A percentile compares a stretch with the other conserved stretches of the same genome.
Conservation (phyloP, 441 rosid genomes). For the Eruca vesicaria region DNA sequence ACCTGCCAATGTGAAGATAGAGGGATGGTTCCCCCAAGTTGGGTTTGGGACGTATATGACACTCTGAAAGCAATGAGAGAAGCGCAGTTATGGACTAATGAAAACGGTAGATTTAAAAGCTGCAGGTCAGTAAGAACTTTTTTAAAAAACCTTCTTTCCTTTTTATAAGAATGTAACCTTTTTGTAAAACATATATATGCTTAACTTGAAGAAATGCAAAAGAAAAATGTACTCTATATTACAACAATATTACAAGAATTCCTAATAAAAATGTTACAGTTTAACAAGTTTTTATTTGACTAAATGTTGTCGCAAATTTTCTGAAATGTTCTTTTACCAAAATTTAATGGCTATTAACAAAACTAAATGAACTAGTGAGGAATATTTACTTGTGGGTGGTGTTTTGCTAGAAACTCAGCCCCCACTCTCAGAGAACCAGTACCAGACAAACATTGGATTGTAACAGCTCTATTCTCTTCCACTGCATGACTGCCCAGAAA, state of each 20-base stretch:
- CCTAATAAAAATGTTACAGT: neutral
- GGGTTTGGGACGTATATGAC: slow-evolving; percentile 71
- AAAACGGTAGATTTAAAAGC: too few relatives aligned
- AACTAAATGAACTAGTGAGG: neutral
- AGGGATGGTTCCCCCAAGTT: slow-evolving; percentile 91
- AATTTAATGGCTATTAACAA: neutral
- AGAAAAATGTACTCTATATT: too few relatives aligned
- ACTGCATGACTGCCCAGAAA: slow-evolving; percentile 53
- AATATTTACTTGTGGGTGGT: slow-evolving; percentile 56
- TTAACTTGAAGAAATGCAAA: too few relatives aligned
- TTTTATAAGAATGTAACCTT: too few relatives aligned
- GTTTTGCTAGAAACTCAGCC: slow-evolving; percentile 79
- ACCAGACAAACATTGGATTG: slow-evolving; percentile 87
- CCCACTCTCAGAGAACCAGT: slow-evolving; percentile 93
- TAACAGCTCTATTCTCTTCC: slow-evolving; percentile 61
- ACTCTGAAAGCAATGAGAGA: slow-evolving; percentile 40
- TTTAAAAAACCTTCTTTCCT: too few relatives aligned
- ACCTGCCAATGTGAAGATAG: slow-evolving; percentile 65
- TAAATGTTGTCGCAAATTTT: neutral
- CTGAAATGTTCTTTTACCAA: neutral
- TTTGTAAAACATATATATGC: too few relatives aligned
- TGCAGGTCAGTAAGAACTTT: too few relatives aligned
- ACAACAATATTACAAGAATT: neutral
- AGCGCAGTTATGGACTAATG: neutral
- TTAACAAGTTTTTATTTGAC: neutral